Evolutionary conservation across 352 stramenopile species (phyloP).

Genomic region (Albugo laibachii): DNA sequence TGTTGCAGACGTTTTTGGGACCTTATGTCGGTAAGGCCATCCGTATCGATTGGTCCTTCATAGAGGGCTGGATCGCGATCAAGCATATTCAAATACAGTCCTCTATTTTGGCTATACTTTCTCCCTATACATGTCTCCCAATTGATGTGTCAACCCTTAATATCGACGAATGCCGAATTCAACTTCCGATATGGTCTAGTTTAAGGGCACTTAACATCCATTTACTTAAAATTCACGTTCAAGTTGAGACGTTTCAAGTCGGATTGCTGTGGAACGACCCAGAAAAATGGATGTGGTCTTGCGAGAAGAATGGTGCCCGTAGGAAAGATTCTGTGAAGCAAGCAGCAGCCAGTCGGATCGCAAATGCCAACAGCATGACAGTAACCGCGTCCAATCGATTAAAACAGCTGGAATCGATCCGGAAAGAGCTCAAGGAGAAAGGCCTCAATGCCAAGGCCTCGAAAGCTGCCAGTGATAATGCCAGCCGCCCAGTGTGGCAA

Average conservation of each 20-base stretch:
- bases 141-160: too few species aligned
- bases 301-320: conserved; percentile 36
- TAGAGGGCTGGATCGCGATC: conserved; percentile 34
- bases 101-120: too few species aligned
- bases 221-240: too few species aligned
- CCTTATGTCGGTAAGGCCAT: conserved; percentile 32
- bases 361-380: conserved; percentile 36
- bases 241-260: conserved; percentile 8
- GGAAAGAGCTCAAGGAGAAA: conserved; percentile 3
- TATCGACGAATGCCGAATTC: too few species aligned
- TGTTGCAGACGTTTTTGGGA: conserved; percentile 21
- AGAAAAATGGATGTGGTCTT: conserved; percentile 60
- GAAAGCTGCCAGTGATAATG: conserved; percentile 1
- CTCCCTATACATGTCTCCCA: too few species aligned
- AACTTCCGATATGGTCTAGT: too few species aligned
- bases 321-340: conserved; percentile 29
- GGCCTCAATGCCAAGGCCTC: too few species aligned
- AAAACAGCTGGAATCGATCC: conserved; percentile 20
- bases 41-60: conserved; percentile 35
- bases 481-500: conserved; percentile 27
- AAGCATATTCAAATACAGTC: conserved; percentile 13
- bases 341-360: conserved; percentile 24
- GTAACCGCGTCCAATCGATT: conserved; percentile 35
- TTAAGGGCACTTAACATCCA: too few species aligned
- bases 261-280: conserved; percentile 16